phyloP scores from a whole-genome alignment of 805 yeast species.

The Torulaspora franciscae region DNA sequence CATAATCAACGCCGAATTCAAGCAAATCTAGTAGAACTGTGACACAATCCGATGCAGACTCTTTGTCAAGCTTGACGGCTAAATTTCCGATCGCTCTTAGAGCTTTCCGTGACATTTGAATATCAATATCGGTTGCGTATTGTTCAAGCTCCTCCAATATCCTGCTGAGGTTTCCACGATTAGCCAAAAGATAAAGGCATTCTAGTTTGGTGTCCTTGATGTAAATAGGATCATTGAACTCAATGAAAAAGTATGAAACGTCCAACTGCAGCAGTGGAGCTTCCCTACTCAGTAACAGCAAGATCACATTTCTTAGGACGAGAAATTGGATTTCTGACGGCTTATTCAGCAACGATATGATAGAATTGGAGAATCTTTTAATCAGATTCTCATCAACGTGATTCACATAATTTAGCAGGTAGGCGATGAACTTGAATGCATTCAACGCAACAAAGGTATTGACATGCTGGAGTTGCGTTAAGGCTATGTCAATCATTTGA shows the following conservation, averaged over 20 bases:
- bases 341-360: constrained; percentile 63
- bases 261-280: constrained; percentile 52
- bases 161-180: constrained; percentile 50
- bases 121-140: constrained; percentile 82
- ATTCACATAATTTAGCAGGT: constrained; percentile 65
- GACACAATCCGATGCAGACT: constrained; percentile 60
- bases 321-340: constrained; percentile 82
- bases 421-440: constrained; percentile 65
- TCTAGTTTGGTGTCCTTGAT: constrained; percentile 88
- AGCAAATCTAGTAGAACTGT: constrained; percentile 54
- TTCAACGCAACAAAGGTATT: constrained; percentile 79
- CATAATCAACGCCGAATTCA: constrained; percentile 61
- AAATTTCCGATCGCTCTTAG: constrained; percentile 85
- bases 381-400: constrained; percentile 54
- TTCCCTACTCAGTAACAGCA: constrained; percentile 63
- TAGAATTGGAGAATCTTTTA: constrained; percentile 59
- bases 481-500: constrained; percentile 53
- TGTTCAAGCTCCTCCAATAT: constrained; percentile 75
- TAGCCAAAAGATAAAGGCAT: constrained; percentile 74
- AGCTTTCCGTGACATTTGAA: constrained; percentile 81
- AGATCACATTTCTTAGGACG: constrained; percentile 71
- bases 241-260: constrained; percentile 76
- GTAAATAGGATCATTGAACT: constrained; percentile 79
- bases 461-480: constrained; percentile 73
- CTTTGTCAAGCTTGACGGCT: constrained; percentile 63